Base-by-base conservation (phyloP, 257 asterid species). In the Lithospermum erythrorhizon region DNA sequence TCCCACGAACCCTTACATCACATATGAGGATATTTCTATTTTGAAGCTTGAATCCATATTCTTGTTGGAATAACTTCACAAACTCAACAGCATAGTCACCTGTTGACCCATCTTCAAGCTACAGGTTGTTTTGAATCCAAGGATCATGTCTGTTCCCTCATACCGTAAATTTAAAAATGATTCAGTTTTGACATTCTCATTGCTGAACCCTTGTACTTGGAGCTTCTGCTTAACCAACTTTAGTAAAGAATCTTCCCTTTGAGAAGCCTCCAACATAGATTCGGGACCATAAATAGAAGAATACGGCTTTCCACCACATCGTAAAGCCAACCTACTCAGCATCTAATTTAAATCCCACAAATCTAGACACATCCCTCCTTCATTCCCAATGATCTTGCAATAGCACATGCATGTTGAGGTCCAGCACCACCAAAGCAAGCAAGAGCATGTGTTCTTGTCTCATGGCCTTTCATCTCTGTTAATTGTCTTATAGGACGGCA, bases 361-460 rank as follows among this genome's bases (percentile, higher is more conserved):
- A 81, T 82, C 73, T 91, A 95, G 67, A 91, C 82, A 21, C 86
- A 75, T 24, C 88, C 96, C 73, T 91, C 97, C 69, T 86, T 88
- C 97, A 91, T 91, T 45, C 98, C 98, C 73, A 91, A 63, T 1
- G 95, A 89, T 77, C 98, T 78, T 54, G 98, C 97, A 71, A 91
- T 91, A 60, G 98, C 95, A 80, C 96, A 91, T 15, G 98, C 94
- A 72, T 91, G 96, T 63, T 91, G 98, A 22, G 98, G 98, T 23
- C 98, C 97, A 15, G 98, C 98, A 54, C 98, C 98, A 48, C 98
- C 98, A 64, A 91, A 91, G 78, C 96, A 91, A 65, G 95, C 98
- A 67, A 91, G 94, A 62, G 95, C 93, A 66, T 86, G 98, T 71
- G 84, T 81, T 73, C 77, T 88, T 18, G 96, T 86, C 67, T 91